These are phyloP conservation scores for Naganishia albida DNA, from an alignment of 1,284 basidiomycete species.

Conservation along the genomic window DNA sequence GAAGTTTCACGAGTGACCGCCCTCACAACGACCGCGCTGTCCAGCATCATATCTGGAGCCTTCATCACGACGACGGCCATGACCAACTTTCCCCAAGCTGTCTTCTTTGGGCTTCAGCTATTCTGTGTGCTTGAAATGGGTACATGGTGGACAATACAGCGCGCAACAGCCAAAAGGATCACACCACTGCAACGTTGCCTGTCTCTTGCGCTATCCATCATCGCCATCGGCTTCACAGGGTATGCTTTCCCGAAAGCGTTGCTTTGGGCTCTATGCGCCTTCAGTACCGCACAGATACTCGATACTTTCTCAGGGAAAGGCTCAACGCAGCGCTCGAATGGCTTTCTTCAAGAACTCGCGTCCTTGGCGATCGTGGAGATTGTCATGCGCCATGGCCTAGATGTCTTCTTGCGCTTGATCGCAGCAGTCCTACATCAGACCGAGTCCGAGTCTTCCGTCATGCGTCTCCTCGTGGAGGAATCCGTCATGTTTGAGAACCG, in stretches of 20 bases:
- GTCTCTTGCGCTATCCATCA: background rate
- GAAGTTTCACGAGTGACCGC: conserved; percentile 39
- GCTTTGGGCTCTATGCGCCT: background rate
- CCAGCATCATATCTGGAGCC: conserved; percentile 67
- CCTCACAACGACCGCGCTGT: conserved; percentile 39
- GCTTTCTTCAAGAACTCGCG: background rate
- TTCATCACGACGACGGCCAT: conserved; percentile 80
- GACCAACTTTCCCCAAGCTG: conserved; percentile 84
- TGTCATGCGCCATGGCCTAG: conserved; percentile 6
- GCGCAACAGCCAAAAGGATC: background rate
- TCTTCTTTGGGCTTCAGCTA: conserved; percentile 60
- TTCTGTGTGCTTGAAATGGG: conserved; percentile 10
- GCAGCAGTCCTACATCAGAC: background rate
- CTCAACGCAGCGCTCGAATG: conserved; percentile 38
- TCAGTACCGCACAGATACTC: background rate
- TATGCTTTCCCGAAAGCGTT: background rate
- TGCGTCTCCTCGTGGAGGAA: conserved; percentile 7
- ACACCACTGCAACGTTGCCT: background rate
- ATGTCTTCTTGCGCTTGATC: background rate
- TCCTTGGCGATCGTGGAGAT: background rate
- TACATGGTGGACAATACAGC: conserved; percentile 11
- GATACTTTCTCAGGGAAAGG: background rate
- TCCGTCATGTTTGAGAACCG: conserved; percentile 28
- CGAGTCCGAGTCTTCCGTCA: background rate
- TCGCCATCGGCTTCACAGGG: background rate